A percentile compares a stretch with the other conserved stretches of the same genome.
phyloP scores from a whole-genome alignment of 352 stramenopile species.

The Globisporangium spinosum region DNA sequence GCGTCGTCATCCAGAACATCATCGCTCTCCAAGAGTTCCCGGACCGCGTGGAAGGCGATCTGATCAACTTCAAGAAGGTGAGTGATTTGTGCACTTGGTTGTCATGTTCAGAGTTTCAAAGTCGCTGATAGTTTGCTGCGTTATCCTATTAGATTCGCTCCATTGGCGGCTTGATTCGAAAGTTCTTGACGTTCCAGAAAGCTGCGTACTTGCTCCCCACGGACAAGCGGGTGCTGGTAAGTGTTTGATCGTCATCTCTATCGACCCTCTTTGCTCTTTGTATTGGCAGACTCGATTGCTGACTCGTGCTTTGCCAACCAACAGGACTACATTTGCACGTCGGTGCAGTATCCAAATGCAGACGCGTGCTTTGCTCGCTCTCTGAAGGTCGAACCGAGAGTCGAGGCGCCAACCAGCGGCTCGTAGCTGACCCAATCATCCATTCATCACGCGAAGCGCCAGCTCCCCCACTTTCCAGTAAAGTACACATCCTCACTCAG shows the following conservation, averaged over 20 bases:
- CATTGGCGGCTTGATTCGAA: slow-evolving; percentile 54
- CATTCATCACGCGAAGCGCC: background rate
- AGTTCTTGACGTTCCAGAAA: slow-evolving; percentile 63
- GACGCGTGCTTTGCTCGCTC: slow-evolving; percentile 81
- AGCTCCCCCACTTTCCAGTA: slow-evolving; percentile 4
- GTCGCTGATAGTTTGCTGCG: background rate
- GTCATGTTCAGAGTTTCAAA: no score
- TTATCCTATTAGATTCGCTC: slow-evolving; percentile 46
- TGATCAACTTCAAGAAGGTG: slow-evolving; percentile 89
- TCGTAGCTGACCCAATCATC: slow-evolving; percentile 1
- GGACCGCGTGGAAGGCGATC: slow-evolving; percentile 62
- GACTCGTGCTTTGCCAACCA: background rate
- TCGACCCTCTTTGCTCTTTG: no score
- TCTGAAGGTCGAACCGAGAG: slow-evolving; percentile 76
- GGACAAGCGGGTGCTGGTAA: slow-evolving; percentile 79
- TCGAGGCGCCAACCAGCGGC: slow-evolving; percentile 35
- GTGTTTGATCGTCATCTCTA: slow-evolving; percentile 3
- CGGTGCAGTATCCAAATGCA: slow-evolving; percentile 52
- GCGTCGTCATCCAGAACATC: slow-evolving; percentile 84
- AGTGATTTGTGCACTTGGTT: background rate
- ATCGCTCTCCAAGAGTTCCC: slow-evolving; percentile 82
- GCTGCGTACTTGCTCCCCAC: slow-evolving; percentile 75
- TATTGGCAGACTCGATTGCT: no score
- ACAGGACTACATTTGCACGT: slow-evolving; percentile 74
- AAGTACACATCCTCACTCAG: background rate